A percentile compares a stretch with the other conserved stretches of the same genome.
Conservation (phyloP, 768 basidiomycete species). For the Phallus indusiatus region DNA sequence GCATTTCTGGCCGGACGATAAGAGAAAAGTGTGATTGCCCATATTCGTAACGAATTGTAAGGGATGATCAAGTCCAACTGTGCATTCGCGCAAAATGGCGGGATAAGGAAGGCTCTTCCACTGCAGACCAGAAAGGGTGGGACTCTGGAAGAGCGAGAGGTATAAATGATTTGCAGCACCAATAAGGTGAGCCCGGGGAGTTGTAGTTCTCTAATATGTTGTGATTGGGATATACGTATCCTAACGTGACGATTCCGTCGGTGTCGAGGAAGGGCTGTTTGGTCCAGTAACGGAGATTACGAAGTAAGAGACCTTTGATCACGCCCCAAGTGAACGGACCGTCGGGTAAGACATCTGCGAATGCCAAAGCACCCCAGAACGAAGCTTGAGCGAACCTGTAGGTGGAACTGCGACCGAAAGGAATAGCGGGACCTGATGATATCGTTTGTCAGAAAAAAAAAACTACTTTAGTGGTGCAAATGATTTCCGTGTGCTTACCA, state of each 20-base stretch:
- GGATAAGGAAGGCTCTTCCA: constrained; percentile 66
- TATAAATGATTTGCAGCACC: constrained; percentile 74
- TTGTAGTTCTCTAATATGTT: constrained; percentile 78
- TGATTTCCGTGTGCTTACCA: constrained; percentile 29
- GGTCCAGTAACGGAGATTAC: constrained; percentile 66
- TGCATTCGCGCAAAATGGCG: constrained; percentile 31
- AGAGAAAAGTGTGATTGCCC: constrained; percentile 57
- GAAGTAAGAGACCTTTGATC: constrained; percentile 61
- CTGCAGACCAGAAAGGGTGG: constrained; percentile 63
- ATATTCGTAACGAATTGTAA: constrained; percentile 58
- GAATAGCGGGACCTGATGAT: constrained; percentile 52
- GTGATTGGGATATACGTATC: constrained; percentile 60
- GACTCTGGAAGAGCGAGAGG: constrained; percentile 51
- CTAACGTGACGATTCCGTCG: constrained; percentile 65
- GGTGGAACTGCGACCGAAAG: constrained; percentile 67
- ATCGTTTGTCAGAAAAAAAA: neutral
- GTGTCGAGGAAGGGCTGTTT: constrained; percentile 50
- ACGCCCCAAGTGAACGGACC: constrained; percentile 67
- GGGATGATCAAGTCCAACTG: constrained; percentile 48
- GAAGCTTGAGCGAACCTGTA: constrained; percentile 79
- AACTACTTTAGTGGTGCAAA: neutral
- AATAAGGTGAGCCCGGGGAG: constrained; percentile 69
- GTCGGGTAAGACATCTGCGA: constrained; percentile 59
- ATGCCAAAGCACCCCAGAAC: constrained; percentile 67
- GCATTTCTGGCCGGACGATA: constrained; percentile 71